These are phyloP conservation scores for Pestalotiopsis sp. DNA, from an alignment of 2,329 filamentous ascomycete species.

Conservation along the genomic window DNA sequence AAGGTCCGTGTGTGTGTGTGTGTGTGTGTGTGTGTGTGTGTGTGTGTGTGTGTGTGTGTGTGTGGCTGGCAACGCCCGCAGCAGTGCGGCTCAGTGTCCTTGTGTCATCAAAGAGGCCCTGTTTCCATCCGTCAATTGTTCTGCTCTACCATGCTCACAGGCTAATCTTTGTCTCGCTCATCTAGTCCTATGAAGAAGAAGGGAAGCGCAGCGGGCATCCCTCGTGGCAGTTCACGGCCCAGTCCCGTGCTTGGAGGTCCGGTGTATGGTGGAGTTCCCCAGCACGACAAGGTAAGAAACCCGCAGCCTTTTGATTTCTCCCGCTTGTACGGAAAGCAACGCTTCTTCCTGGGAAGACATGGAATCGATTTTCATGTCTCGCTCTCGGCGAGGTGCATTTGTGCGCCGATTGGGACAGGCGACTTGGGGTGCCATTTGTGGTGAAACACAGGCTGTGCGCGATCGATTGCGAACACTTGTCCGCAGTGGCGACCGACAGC, in stretches of 20 bases:
- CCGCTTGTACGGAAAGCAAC: too few species aligned
- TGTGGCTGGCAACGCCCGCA: neutral
- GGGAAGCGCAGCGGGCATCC: constrained; percentile 67
- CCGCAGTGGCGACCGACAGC: constrained; percentile 23
- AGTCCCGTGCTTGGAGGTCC: constrained; percentile 60
- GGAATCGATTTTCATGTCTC: neutral
- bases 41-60: neutral
- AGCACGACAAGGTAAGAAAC: constrained; percentile 53
- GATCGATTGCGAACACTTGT: neutral
- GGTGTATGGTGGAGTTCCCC: constrained; percentile 12
- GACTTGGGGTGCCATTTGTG: neutral
- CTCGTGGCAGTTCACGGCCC: constrained; percentile 62
- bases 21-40: neutral
- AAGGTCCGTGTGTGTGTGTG: neutral
- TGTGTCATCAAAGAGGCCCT: constrained; percentile 20
- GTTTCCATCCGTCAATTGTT: constrained; percentile 17
- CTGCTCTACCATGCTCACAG: constrained; percentile 11
- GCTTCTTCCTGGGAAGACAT: neutral
- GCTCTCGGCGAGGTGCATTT: too few species aligned
- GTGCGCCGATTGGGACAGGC: too few species aligned
- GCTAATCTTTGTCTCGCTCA: constrained; percentile 12
- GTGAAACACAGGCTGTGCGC: constrained; percentile 13
- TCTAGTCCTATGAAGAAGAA: constrained; percentile 76
- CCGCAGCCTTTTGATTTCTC: constrained; percentile 1
- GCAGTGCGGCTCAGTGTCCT: neutral